A percentile compares a stretch with the other conserved stretches of the same genome.
phyloP scores from a whole-genome alignment of 176 grass and related monocot species.

The Zoysia pacifica region DNA sequence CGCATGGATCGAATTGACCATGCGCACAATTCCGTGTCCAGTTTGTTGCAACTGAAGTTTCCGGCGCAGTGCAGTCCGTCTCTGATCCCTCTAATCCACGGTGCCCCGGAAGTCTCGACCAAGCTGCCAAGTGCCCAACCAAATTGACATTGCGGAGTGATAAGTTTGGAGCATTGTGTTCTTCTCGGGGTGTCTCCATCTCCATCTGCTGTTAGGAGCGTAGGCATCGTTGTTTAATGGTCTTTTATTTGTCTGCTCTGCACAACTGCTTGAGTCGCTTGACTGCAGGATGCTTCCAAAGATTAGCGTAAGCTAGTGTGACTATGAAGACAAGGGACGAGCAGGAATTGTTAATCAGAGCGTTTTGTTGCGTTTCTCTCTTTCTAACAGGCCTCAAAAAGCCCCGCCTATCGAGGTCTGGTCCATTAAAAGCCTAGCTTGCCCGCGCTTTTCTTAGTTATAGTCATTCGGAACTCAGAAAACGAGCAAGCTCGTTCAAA shows the following conservation, averaged over 20 bases:
- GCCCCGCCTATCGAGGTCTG: neutral
- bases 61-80: neutral
- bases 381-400: neutral
- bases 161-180: neutral
- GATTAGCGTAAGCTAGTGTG: neutral
- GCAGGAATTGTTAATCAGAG: too few relatives aligned
- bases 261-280: too few relatives aligned
- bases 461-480: too few relatives aligned
- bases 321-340: too few relatives aligned
- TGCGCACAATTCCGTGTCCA: constrained; percentile 31
- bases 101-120: constrained; percentile 27
- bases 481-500: too few relatives aligned
- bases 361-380: too few relatives aligned
- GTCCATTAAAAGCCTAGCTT: too few relatives aligned
- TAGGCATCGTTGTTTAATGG: neutral
- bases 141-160: neutral
- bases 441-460: too few relatives aligned
- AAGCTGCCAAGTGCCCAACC: neutral
- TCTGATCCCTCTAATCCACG: too few relatives aligned
- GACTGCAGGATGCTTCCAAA: too few relatives aligned
- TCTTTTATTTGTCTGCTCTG: neutral
- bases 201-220: neutral
- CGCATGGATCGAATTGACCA: constrained; percentile 9
- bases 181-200: neutral
- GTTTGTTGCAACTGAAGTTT: neutral